Evolutionary conservation across 345 rosid species (phyloP).

Genomic region (Turritis glabra): DNA sequence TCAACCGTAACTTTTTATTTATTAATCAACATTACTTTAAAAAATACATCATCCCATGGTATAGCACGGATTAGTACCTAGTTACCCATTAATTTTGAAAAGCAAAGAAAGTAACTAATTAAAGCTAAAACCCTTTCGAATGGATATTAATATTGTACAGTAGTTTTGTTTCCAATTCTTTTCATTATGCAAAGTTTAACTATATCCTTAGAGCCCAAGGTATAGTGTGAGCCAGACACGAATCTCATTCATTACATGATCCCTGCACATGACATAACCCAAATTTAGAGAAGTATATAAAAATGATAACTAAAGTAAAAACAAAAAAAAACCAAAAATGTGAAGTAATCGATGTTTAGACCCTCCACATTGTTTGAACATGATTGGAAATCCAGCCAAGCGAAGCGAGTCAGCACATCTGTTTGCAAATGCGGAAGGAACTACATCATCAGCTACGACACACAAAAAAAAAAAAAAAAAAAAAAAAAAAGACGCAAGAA

Average conservation of each 20-base stretch:
- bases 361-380: slow-evolving; percentile 67
- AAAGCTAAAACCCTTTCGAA: not conserved
- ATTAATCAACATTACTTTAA: too few relatives aligned
- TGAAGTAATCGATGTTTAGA: slow-evolving; percentile 15
- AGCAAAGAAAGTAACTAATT: too few relatives aligned
- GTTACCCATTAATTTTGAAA: too few relatives aligned
- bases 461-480: too few relatives aligned
- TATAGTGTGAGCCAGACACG: not conserved
- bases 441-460: slow-evolving; percentile 58
- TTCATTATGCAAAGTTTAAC: not conserved
- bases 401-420: slow-evolving; percentile 51
- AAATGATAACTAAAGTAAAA: not conserved
- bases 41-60: too few relatives aligned
- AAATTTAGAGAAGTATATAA: not conserved
- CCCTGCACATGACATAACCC: not conserved
- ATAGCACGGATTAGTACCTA: too few relatives aligned
- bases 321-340: too few relatives aligned
- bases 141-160: not conserved
- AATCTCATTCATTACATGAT: not conserved
- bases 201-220: not conserved
- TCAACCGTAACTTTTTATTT: too few relatives aligned
- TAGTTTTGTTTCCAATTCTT: not conserved
- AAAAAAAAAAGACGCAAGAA: not conserved
- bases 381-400: slow-evolving; percentile 48
- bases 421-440: slow-evolving; percentile 55